A percentile compares a stretch with the other conserved stretches of the same genome.
These are phyloP conservation scores for Lactarius psammicola DNA, from an alignment of 768 basidiomycete genomes.

Conservation along the genomic window DNA sequence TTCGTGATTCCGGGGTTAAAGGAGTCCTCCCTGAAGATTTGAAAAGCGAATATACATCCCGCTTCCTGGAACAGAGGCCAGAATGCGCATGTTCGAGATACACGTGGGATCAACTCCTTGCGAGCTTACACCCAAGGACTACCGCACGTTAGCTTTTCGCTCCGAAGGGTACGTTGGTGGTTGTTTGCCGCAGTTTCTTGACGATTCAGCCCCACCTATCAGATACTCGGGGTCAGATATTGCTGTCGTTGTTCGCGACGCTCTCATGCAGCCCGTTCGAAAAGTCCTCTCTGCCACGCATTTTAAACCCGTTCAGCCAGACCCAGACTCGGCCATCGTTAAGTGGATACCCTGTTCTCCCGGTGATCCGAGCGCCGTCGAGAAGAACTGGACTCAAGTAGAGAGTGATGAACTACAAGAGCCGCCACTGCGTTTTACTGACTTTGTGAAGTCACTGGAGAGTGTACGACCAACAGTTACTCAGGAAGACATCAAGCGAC, in stretches of 20 bases:
- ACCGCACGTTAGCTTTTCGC: constrained; percentile 71
- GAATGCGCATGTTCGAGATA: constrained; percentile 94
- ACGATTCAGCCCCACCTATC: background rate
- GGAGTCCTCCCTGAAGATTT: constrained; percentile 50
- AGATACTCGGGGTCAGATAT: constrained; percentile 95
- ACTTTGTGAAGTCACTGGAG: constrained; percentile 80
- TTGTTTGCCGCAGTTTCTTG: background rate
- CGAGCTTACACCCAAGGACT: constrained; percentile 74
- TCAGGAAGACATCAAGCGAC: constrained; percentile 78
- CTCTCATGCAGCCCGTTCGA: constrained; percentile 97
- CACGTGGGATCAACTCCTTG: constrained; percentile 94
- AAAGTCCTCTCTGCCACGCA: constrained; percentile 96
- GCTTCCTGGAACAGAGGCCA: constrained; percentile 88
- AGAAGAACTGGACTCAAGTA: constrained; percentile 88
- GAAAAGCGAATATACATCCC: constrained; percentile 99
- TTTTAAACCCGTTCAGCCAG: constrained; percentile 62
- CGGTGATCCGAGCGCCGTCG: constrained; percentile 78
- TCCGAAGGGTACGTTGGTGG: constrained; percentile 71
- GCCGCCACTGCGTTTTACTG: constrained; percentile 71
- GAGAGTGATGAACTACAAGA: constrained; percentile 88
- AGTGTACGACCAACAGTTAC: constrained; percentile 86
- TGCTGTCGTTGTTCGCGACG: constrained; percentile 90
- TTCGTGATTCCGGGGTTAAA: background rate
- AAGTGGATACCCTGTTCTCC: constrained; percentile 98
- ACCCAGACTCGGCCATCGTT: constrained; percentile 33